Evolutionary conservation across 768 basidiomycete species (phyloP), one percentile per base, ranked within the genome.

Genomic region (Pulveroboletus ravenelii): DNA sequence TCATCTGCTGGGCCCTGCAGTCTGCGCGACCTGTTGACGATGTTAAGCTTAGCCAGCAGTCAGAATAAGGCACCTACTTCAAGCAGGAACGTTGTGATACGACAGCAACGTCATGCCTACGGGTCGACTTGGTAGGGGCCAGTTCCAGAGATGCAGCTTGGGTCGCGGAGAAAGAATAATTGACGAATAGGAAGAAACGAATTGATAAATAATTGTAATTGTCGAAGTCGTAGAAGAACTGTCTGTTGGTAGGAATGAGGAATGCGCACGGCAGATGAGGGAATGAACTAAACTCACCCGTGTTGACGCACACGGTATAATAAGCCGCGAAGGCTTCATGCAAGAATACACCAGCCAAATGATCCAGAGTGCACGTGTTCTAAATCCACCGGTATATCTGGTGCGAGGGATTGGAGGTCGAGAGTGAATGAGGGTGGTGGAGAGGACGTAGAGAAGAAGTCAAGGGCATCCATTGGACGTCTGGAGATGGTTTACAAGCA

Each of bases 11-110:
- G 29, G 29, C 29, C 29, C 20, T n/a, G 20, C 4, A 4, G 20
- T 23, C 20, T 23, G 20, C 20, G 20, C 93, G 92, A 10, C 89
- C 90, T 82, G 23, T 40, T 10, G 10, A 47, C 20, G 34, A 41
- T 23, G 10, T 13, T 52, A 25, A 51, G 41, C 27, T 38, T 6
- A 27, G 54, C 35, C 1, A 31, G 49, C 35, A 29, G n/a, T 40
- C 29, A 8, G 15, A 50, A 8, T 27, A 23, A 41, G 13, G 36
- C 18, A 69, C 69, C 64, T 6, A 64, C 65, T 23, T 67, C 67
- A 14, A 69, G 67, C 69, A 70, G 70, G 25, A 58, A 44, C 25
- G 53, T 49, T 51, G 29, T 9, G 59, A 55, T 18, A 56, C 39
- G 12, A 54, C 37, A 20, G 32, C 44, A 30, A 55, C 50, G 10